phyloP scores from a whole-genome alignment of 1,139 yeast genomes.

The Suhomyces terraborum region DNA sequence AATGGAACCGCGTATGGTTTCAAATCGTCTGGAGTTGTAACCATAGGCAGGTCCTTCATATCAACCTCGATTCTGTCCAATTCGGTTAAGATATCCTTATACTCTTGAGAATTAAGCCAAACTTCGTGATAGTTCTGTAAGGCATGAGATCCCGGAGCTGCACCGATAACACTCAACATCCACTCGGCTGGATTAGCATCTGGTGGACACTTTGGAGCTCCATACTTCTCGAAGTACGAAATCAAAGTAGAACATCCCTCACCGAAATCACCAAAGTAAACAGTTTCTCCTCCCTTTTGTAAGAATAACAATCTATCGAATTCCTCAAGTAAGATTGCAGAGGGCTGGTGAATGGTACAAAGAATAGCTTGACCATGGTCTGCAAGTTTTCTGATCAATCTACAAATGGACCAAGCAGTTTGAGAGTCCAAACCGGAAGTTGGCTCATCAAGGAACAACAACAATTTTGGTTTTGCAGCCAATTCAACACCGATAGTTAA shows the following conservation, averaged over 20 bases:
- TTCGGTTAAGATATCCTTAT: constrained; percentile 24
- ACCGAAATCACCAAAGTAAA: constrained; percentile 80
- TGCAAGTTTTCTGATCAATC: constrained; percentile 43
- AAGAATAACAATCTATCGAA: constrained; percentile 61
- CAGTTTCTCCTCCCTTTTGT: constrained; percentile 63
- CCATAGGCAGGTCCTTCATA: constrained; percentile 1
- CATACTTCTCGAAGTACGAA: constrained; percentile 58
- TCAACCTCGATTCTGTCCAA: constrained; percentile 32
- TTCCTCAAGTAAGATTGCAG: constrained; percentile 53
- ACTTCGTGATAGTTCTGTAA: constrained; percentile 36
- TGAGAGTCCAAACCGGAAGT: constrained; percentile 47
- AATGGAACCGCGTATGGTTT: constrained; percentile 47
- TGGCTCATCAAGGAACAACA: constrained; percentile 51
- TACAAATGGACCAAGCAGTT: constrained; percentile 48
- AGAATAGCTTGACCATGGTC: constrained; percentile 48
- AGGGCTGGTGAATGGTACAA: constrained; percentile 48
- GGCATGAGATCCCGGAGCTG: constrained; percentile 36
- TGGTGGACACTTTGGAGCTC: constrained; percentile 46
- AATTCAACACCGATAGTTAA: constrained; percentile 43
- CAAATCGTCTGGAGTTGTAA: constrained; percentile 28
- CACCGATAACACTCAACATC: constrained; percentile 54
- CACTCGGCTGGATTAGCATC: constrained; percentile 59
- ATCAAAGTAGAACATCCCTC: constrained; percentile 50
- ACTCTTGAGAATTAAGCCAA: constrained; percentile 36
- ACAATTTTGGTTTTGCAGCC: constrained; percentile 41